Evolutionary conservation across 768 basidiomycete species (phyloP), one percentile per base, ranked within the genome.

Genomic region (Pulveroboletus sp.): DNA sequence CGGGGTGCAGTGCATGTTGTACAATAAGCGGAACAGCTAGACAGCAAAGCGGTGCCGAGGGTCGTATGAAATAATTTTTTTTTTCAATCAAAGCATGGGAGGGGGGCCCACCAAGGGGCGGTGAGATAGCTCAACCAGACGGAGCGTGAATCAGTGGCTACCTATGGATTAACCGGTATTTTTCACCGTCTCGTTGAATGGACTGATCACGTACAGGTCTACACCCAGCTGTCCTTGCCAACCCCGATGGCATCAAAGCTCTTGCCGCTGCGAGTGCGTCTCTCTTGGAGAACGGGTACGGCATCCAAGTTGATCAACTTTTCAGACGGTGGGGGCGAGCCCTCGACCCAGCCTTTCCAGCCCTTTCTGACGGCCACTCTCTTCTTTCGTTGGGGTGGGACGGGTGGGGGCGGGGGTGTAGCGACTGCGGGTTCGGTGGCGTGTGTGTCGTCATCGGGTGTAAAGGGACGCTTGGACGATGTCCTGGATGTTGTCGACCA

Each of bases 271-370:
- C 89, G 74, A n/a, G 86, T 86, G 52, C 83, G 78, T 51, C 89
- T 72, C 69, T 90, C 88, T 52, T 79, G 80, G 9, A 90, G 75
- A 7, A 85, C 70, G 26, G 82, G 79, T 2, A 83, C 85, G 31
- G 76, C 75, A 65, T 91, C 89, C 53, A 90, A 76, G 61, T 89
- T 89, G 69, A 90, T 90, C 45, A 89, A 72, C 66, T 89, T 89
- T 59, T 82, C 78, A 14, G 86, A 87, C 18, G 89, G 85, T 46
- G 82, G 81, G 24, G 86, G 86, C 18, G 87, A 89, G 57, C 87
- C 88, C 72, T 89, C 89, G 18, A 91, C 85, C 89, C 89, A 91
- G 35, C 89, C 89, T 73, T 91, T 91, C 89, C 89, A 91, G 15
- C 89, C 89, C 67, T 91, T 91, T 69, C 77, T 83, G 32, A 78